Evolutionary conservation across 2,329 filamentous ascomycete genomes (phyloP), one percentile per base, ranked within the genome.

Genomic region (Trichoderma sp.): DNA sequence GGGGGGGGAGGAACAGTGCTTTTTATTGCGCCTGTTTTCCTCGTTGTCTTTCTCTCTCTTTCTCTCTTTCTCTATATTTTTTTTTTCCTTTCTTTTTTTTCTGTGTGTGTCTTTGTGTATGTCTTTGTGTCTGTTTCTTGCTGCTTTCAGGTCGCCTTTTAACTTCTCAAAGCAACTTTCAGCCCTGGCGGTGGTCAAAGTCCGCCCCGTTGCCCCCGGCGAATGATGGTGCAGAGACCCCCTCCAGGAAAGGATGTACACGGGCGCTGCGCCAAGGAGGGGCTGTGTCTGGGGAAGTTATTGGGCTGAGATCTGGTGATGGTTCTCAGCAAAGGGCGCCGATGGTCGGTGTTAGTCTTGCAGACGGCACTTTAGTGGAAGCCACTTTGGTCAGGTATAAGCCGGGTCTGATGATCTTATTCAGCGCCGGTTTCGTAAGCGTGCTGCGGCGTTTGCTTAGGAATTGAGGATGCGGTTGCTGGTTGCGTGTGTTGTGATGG

Each of bases 301-400:
- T 48, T 48, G 52, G 61, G 45, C 32, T 29, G 39, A 58, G 56
- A 35, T 60, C 64, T 67, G 64, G 32, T 60, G 64, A 67, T 65
- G 34, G 22, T 12, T 42, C 53, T 35, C 34, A 42, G 29, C 17
- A 60, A 56, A 35, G 56, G 64, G 65, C 65, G 58, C 17, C 58
- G 53, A 34, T 34, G 22, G 54, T n/a, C 32, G 54, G 32, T 35
- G 22, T 12, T 52, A 27, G 39, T n/a, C 15, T 37, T 27, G 53
- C 27, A 19, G 42, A 37, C 35, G 59, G n/a, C 29, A 17, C 2
- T 29, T 58, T 58, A 50, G 56, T 27, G 42, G 58, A 50, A 52
- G 54, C 54, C 54, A 58, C 54, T 27, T 48, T 57, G 17, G 42
- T 22, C n/a, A 48, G 22, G 57, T 54, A 54, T 54, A 45, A 42